Evolutionary conservation across 2,329 filamentous ascomycete species (phyloP).

Genomic region (Botrytis byssoidea): DNA sequence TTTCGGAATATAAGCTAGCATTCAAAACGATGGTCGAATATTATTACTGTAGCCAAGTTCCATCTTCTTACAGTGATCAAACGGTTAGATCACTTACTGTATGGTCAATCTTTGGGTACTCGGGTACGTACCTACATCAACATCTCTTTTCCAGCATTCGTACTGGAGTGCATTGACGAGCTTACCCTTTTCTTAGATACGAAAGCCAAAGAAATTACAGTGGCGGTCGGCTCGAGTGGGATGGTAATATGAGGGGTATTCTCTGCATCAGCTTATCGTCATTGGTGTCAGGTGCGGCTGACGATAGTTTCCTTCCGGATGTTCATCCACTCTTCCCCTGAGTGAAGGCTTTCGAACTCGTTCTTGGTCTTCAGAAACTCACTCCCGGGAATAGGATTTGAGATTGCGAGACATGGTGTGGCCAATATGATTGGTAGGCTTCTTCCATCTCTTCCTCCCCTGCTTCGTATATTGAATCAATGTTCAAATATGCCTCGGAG

Average conservation of each 20-base stretch:
- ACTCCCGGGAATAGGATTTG: background rate
- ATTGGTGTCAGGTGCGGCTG: conserved; percentile 11
- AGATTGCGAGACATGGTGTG: background rate
- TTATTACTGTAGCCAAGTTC: background rate
- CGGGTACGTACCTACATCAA: background rate
- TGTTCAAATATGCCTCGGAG: background rate
- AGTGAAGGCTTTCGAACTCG: background rate
- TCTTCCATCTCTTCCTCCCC: background rate
- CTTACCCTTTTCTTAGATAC: background rate
- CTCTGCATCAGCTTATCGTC: background rate
- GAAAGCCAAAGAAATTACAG: conserved; percentile 7
- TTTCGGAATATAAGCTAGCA: background rate
- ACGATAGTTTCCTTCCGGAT: background rate
- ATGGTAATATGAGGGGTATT: conserved; percentile 1
- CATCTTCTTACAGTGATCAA: background rate
- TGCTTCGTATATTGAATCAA: background rate
- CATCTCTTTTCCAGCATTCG: background rate
- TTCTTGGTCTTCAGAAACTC: background rate
- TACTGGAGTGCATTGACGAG: background rate
- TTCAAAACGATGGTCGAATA: background rate
- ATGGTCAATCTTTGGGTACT: background rate
- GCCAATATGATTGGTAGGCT: background rate
- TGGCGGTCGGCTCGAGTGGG: background rate
- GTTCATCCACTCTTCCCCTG: background rate
- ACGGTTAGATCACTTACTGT: background rate